These are phyloP conservation scores for Misopates orontium DNA, from an alignment of 257 asterid genomes.

Conservation along the genomic window DNA sequence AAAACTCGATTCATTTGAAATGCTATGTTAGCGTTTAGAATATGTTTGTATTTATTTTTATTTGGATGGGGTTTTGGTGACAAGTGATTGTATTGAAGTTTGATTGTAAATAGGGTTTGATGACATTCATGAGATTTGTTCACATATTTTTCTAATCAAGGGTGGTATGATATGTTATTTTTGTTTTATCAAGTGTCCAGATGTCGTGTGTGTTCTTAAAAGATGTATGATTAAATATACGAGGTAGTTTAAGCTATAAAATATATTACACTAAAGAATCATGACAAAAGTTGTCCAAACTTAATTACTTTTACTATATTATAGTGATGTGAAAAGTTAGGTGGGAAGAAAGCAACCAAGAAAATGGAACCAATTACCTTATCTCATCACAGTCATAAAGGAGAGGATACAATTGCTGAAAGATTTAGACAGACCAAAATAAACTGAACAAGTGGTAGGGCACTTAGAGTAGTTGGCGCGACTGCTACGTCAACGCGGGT, in stretches of 20 bases:
- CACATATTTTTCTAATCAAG: too few species aligned
- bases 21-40: too few species aligned
- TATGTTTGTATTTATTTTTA: too few species aligned
- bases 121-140: too few species aligned
- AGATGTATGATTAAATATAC: background rate
- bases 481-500: too few species aligned
- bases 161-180: background rate
- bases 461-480: too few species aligned
- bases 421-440: slow-evolving; percentile 2
- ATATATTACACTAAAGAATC: background rate
- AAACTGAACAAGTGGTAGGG: too few species aligned
- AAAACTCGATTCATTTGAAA: too few species aligned
- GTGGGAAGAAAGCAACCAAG: slow-evolving; percentile 24
- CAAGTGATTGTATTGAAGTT: too few species aligned
- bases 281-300: background rate
- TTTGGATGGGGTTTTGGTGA: too few species aligned
- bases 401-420: background rate
- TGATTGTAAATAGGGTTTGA: too few species aligned
- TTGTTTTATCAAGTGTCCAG: background rate
- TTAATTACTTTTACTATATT: background rate
- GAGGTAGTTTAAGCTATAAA: background rate
- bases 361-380: slow-evolving; percentile 3
- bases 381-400: slow-evolving; percentile 7
- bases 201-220: background rate
- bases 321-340: slow-evolving; percentile 11